Percentiles rank a stretch among this genome's conserved stretches.
phyloP scores from a whole-genome alignment of 805 yeast genomes.

The Lipomyces kockii region DNA sequence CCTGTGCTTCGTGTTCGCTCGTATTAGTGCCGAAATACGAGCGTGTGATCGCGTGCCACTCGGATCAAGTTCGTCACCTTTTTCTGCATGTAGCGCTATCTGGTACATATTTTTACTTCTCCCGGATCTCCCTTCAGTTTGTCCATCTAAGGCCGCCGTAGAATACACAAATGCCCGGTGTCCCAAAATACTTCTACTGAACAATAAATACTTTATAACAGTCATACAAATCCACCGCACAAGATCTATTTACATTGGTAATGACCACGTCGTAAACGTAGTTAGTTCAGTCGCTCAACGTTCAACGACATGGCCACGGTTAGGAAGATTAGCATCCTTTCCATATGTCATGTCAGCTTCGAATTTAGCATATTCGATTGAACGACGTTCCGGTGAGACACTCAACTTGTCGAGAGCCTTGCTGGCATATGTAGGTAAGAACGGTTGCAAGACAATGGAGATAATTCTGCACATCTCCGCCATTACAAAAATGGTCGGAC shows the following conservation, averaged over 20 bases:
- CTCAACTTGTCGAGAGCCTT: conserved; percentile 65
- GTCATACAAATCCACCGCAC: not conserved
- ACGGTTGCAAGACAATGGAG: conserved; percentile 69
- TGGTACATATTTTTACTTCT: too few relatives aligned
- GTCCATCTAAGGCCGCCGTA: too few relatives aligned
- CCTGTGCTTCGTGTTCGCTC: too few relatives aligned
- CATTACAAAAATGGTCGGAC: conserved; percentile 58
- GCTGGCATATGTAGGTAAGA: conserved; percentile 68
- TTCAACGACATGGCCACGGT: not conserved
- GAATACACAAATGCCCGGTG: too few relatives aligned
- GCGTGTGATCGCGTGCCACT: too few relatives aligned
- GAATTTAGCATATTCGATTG: conserved; percentile 51
- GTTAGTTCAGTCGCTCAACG: not conserved
- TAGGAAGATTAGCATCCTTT: conserved; percentile 50
- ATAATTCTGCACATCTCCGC: conserved; percentile 72
- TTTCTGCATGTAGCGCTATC: too few relatives aligned
- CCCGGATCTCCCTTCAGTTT: too few relatives aligned
- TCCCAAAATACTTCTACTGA: too few relatives aligned
- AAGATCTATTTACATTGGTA: not conserved
- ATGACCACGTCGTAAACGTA: not conserved
- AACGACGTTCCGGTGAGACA: conserved; percentile 53
- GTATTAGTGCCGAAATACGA: too few relatives aligned
- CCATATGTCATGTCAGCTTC: conserved; percentile 72
- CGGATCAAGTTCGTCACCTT: too few relatives aligned
- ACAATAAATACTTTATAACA: not conserved